phyloP scores from a whole-genome alignment of 305 asterid species.

The Fraxinus platypoda region DNA sequence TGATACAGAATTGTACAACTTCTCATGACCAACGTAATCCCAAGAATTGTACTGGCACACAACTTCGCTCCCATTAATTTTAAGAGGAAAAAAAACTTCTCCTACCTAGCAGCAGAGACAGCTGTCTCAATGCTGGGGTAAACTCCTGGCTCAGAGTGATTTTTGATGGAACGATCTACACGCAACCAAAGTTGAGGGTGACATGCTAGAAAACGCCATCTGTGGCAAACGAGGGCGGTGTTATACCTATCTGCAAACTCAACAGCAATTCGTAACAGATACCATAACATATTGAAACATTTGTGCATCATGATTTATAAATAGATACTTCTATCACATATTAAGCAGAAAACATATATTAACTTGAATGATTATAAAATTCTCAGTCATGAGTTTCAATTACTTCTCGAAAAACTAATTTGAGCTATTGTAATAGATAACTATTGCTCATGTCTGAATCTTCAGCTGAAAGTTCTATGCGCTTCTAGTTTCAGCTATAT shows the following conservation, averaged over 20 bases:
- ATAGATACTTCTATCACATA: not conserved
- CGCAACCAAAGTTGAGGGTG: conserved; percentile 94
- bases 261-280: conserved; percentile 51
- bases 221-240: conserved; percentile 99
- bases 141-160: conserved; percentile 64
- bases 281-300: conserved; percentile 19
- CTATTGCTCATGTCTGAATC: not conserved
- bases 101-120: conserved; percentile 79
- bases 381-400: not conserved
- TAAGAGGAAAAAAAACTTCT: not conserved
- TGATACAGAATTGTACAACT: conserved; percentile 21
- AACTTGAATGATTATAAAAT: not conserved
- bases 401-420: not conserved
- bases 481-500: not conserved
- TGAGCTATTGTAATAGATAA: not conserved
- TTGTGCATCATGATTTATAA: conserved; percentile 16
- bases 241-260: conserved; percentile 99
- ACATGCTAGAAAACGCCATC: conserved; percentile 96
- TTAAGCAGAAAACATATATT: not conserved
- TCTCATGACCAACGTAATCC: conserved; percentile 20
- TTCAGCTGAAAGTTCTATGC: not conserved
- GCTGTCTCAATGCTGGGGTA: conserved; percentile 83
- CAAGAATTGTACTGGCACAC: conserved; percentile 17
- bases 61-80: not conserved
- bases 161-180: conserved; percentile 77